A percentile compares a stretch with the other conserved stretches of the same genome.
These are phyloP conservation scores for Radiomyces spectabilis DNA, from an alignment of 192 early-diverging fungal species.

Conservation along the genomic window DNA sequence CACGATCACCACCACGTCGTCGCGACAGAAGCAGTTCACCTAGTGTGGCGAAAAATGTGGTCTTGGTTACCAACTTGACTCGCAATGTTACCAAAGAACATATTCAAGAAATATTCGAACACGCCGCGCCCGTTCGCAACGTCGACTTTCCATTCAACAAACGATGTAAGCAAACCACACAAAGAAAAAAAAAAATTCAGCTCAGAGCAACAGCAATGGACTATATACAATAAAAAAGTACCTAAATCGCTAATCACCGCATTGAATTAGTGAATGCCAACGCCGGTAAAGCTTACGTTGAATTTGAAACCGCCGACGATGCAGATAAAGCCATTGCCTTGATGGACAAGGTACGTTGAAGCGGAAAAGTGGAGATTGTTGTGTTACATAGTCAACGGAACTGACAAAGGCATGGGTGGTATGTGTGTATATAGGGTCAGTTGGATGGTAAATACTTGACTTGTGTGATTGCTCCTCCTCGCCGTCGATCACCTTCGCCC, in stretches of 20 bases:
- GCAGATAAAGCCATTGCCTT: slow-evolving; percentile 36
- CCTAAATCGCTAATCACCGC: background rate
- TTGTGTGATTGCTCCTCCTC: slow-evolving; percentile 24
- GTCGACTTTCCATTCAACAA: slow-evolving; percentile 30
- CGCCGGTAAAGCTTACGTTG: slow-evolving; percentile 32
- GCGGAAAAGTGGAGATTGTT: background rate
- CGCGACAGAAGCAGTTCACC: background rate
- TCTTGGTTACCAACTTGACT: slow-evolving; percentile 28
- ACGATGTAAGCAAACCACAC: slow-evolving; percentile 20
- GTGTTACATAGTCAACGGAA: no score
- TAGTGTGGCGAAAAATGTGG: background rate
- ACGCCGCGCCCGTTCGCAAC: slow-evolving; percentile 20
- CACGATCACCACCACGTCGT: slow-evolving; percentile 5
- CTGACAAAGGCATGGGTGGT: background rate
- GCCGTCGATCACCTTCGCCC: slow-evolving; percentile 11
- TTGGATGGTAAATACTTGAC: slow-evolving; percentile 31
- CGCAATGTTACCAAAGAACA: slow-evolving; percentile 36
- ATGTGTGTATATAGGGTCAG: slow-evolving; percentile 28
- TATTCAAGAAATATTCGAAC: slow-evolving; percentile 32
- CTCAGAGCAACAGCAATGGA: no score
- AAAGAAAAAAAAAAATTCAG: background rate
- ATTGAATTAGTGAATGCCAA: slow-evolving; percentile 25
- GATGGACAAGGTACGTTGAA: slow-evolving; percentile 34
- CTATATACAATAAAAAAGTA: no score
- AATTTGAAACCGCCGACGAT: slow-evolving; percentile 28